phyloP scores from a whole-genome alignment of 108 stramenopile species.

The Conticribra weissflogii region DNA sequence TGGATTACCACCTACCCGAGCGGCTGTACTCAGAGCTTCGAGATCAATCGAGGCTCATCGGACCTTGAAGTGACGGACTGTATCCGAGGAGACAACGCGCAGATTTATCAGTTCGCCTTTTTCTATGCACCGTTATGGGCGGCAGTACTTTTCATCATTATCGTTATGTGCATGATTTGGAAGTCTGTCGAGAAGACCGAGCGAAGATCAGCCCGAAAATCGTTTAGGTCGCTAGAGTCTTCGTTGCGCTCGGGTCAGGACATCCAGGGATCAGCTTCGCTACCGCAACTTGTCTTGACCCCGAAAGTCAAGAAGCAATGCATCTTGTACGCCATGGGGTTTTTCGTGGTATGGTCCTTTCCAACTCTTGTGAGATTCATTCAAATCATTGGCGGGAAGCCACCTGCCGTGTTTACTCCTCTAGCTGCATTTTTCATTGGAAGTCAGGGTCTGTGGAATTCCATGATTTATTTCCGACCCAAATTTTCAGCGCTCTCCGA shows the following conservation, averaged over 20 bases:
- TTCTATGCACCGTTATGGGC: constrained; percentile 30
- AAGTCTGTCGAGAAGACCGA: no score
- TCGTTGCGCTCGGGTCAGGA: no score
- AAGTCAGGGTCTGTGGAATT: constrained; percentile 25
- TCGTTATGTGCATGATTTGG: constrained; percentile 21
- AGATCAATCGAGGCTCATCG: constrained; percentile 15
- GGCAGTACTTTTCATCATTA: constrained; percentile 4
- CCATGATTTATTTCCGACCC: constrained; percentile 36
- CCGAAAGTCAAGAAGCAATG: constrained; percentile 21
- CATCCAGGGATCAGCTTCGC: no score
- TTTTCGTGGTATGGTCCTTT: constrained; percentile 26
- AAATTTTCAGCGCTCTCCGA: constrained; percentile 3
- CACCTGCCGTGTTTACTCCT: constrained; percentile 11
- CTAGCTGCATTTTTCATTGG: constrained; percentile 12
- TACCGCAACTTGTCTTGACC: not conserved
- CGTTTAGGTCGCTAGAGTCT: no score
- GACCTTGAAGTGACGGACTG: constrained; percentile 25
- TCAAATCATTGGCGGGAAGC: constrained; percentile 11
- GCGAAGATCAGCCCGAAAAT: no score
- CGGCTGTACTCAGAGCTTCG: constrained; percentile 19
- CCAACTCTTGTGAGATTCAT: constrained; percentile 20
- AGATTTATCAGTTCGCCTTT: constrained; percentile 24
- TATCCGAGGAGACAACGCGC: constrained; percentile 30
- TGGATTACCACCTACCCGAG: constrained; percentile 27
- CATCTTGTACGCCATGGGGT: constrained; percentile 17